phyloP scores from a whole-genome alignment of 2,329 filamentous ascomycete species.

The Fusarium virguliforme region DNA sequence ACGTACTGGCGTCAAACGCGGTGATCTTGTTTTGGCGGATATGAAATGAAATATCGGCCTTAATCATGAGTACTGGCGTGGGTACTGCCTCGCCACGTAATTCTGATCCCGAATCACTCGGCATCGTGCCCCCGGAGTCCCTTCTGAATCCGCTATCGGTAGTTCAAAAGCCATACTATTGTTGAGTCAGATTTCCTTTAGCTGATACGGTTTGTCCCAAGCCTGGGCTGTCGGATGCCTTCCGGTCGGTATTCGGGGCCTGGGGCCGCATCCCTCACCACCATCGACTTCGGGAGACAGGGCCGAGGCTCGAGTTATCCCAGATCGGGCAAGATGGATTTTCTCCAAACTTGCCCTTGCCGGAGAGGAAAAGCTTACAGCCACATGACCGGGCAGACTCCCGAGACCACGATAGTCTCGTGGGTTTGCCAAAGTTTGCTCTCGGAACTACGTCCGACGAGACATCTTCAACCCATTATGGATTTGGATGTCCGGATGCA shows the following conservation, averaged over 20 bases:
- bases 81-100: no score
- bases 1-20: no score
- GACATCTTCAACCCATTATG: background rate
- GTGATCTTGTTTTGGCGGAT: no score
- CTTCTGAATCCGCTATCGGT: background rate
- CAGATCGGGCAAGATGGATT: background rate
- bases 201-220: background rate
- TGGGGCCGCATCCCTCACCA: background rate
- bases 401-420: background rate
- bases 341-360: no score
- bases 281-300: background rate
- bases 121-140: background rate
- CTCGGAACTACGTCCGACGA: background rate
- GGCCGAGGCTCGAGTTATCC: background rate
- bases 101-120: background rate
- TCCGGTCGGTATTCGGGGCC: background rate
- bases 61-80: no score
- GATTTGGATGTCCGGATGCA: background rate
- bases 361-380: no score
- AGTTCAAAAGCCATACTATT: background rate
- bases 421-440: background rate
- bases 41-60: no score
- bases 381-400: background rate
- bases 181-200: background rate
- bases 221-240: background rate